phyloP scores from a whole-genome alignment of 78 protist genomes.

The Blattamonas nauphoetae region DNA sequence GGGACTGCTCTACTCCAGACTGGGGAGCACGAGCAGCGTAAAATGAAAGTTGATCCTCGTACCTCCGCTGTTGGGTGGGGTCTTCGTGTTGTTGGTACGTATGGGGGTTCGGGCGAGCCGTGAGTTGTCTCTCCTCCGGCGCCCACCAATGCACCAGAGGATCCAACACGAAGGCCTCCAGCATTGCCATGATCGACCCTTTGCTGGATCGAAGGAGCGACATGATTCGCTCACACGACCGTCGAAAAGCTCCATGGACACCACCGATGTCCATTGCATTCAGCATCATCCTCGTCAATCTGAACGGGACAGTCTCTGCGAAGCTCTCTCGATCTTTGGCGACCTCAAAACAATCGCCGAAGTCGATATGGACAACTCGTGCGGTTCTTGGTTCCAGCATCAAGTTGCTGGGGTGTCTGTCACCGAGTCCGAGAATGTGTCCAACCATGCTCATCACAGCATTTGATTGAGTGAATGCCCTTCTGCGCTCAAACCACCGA shows the following conservation, averaged over 20 bases:
- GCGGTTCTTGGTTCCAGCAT: constrained; percentile 84
- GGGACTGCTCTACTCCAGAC: neutral
- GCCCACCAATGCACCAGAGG: constrained; percentile 94
- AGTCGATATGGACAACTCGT: constrained; percentile 88
- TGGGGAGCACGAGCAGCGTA: neutral
- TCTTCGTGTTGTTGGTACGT: too few species aligned
- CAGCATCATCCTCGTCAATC: constrained; percentile 94
- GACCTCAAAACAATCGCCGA: constrained; percentile 95
- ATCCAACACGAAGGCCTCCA: constrained; percentile 98
- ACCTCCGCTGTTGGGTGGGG: too few species aligned
- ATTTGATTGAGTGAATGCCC: constrained; percentile 61
- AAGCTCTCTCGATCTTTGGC: constrained; percentile 85
- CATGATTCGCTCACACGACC: constrained; percentile 87
- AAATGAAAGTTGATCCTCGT: too few species aligned
- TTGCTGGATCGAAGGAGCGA: constrained; percentile 75
- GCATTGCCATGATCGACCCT: constrained; percentile 93
- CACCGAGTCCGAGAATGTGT: constrained; percentile 87
- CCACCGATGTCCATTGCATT: constrained; percentile 95
- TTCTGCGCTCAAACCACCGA: constrained; percentile 65
- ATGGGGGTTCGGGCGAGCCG: neutral
- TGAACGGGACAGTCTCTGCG: constrained; percentile 97
- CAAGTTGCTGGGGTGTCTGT: constrained; percentile 87
- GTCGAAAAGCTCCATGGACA: constrained; percentile 88
- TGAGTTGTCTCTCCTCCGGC: neutral
- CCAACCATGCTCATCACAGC: constrained; percentile 84